phyloP scores from a whole-genome alignment of 75 land plant species.

The Cryptomeria japonica region DNA sequence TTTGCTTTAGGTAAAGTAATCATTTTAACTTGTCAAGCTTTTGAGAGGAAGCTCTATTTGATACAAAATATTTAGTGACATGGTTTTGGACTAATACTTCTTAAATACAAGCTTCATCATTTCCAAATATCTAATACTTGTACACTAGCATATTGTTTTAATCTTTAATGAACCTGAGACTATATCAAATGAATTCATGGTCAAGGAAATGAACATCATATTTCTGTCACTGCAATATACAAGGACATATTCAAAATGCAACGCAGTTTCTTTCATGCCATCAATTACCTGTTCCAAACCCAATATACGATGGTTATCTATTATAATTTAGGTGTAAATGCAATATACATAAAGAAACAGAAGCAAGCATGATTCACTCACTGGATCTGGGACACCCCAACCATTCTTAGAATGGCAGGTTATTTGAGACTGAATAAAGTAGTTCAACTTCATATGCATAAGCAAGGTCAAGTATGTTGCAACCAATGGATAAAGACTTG shows the following conservation, averaged over 20 bases:
- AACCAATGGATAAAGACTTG: not conserved
- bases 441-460: not conserved
- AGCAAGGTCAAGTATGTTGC: not conserved
- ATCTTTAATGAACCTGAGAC: not conserved
- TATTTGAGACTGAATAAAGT: slow-evolving; percentile 5
- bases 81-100: slow-evolving; percentile 4
- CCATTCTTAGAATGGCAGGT: not conserved
- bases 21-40: not conserved
- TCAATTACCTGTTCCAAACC: not conserved
- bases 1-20: not conserved
- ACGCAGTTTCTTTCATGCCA: not conserved
- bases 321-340: not conserved
- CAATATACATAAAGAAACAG: not conserved
- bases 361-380: not conserved
- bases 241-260: not conserved
- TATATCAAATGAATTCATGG: not conserved
- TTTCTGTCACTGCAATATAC: not conserved
- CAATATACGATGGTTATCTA: not conserved
- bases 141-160: not conserved
- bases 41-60: not conserved
- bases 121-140: not conserved
- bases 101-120: not conserved
- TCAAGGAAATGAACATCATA: not conserved
- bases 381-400: not conserved
- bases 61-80: not conserved